Base-by-base conservation (phyloP, 305 asterid species). In the Coffea humblotiana region DNA sequence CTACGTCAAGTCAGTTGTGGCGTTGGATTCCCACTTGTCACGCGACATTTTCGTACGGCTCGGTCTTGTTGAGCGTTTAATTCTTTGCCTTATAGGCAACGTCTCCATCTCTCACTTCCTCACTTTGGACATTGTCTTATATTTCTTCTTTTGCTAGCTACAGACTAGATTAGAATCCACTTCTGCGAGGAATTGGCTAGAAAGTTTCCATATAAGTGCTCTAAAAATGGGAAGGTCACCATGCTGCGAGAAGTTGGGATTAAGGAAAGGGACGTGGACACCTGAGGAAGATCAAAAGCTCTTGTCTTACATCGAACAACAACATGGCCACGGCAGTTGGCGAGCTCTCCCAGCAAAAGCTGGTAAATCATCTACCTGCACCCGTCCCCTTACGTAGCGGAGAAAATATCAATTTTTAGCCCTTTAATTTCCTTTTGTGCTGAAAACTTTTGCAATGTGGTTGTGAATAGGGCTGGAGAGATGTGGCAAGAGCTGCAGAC, bases 221-320 rank as follows among this genome's bases (percentile, higher is more conserved):
- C 14, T 4, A 68, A 29, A 65, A 85, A 37, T 85, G 88, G 88
- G 82, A 58, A 85, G 84, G 35, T 82, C 86, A 74, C 73, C 80
- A 23, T 80, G 86, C 51, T 76, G 78, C 45, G 82, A 69, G 19
- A 71, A 79, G 27, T 37, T 64, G 10, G 86, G 84, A 14, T 52
- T 85, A 69, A 85, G 75, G 86, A 85, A 85, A 85, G 88, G 88
- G 52, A 78, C 86, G 13, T 85, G 88, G 88, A 82, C 86, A 9
- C 76, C 82, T 16, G 88, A 85, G 64, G 88, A 85, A 85, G 88
- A 85, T 77, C 82, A 79, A 65, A 82, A 82, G 78, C 86, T 85
- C 64, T 49, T 78, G 69, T 71, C 83, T 64, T 85, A 68, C 80
- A 81, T 83, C 37, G 47, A 78, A 65, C 60, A 78, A 65, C 60